Evolutionary conservation across 2,329 filamentous ascomycete genomes (phyloP).

Genomic region (Ceratocystis cubensis): DNA sequence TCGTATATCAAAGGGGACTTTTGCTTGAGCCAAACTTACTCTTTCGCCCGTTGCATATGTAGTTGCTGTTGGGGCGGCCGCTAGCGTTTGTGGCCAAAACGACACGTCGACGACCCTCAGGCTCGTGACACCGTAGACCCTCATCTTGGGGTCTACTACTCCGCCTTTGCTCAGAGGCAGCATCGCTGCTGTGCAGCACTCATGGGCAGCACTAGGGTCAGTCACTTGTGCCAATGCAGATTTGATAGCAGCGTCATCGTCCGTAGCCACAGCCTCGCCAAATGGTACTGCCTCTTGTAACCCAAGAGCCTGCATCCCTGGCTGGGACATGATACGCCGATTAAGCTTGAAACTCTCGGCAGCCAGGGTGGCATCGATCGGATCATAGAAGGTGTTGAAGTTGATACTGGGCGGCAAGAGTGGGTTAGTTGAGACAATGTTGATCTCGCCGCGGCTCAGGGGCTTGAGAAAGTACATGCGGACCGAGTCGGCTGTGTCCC

Average conservation of each 20-base stretch:
- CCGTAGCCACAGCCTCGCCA: slow-evolving; percentile 23
- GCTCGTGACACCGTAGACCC: slow-evolving; percentile 24
- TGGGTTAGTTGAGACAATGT: slow-evolving; percentile 29
- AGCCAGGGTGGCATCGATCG: slow-evolving; percentile 28
- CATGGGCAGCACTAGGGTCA: slow-evolving; percentile 20
- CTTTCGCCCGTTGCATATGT: slow-evolving; percentile 29
- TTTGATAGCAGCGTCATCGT: slow-evolving; percentile 25
- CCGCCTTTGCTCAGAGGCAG: slow-evolving; percentile 33
- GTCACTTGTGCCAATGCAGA: slow-evolving; percentile 20
- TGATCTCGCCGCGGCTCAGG: slow-evolving; percentile 31
- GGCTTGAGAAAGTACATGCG: slow-evolving; percentile 30
- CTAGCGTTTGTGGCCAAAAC: slow-evolving; percentile 26
- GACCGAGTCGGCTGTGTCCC: slow-evolving; percentile 26
- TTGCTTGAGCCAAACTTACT: slow-evolving; percentile 21
- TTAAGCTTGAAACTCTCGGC: slow-evolving; percentile 28
- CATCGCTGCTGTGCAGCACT: slow-evolving; percentile 28
- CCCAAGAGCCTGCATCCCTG: slow-evolving; percentile 26
- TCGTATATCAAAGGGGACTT: not conserved
- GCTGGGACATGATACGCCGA: slow-evolving; percentile 27
- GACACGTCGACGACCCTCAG: slow-evolving; percentile 31
- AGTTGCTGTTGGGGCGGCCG: slow-evolving; percentile 25
- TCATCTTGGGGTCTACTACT: slow-evolving; percentile 25
- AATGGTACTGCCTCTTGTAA: slow-evolving; percentile 27
- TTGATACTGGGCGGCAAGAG: slow-evolving; percentile 29
- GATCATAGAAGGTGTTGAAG: slow-evolving; percentile 31